phyloP scores from a whole-genome alignment of 371 early-diverging fungal species.

The Smittium mucronatum region DNA sequence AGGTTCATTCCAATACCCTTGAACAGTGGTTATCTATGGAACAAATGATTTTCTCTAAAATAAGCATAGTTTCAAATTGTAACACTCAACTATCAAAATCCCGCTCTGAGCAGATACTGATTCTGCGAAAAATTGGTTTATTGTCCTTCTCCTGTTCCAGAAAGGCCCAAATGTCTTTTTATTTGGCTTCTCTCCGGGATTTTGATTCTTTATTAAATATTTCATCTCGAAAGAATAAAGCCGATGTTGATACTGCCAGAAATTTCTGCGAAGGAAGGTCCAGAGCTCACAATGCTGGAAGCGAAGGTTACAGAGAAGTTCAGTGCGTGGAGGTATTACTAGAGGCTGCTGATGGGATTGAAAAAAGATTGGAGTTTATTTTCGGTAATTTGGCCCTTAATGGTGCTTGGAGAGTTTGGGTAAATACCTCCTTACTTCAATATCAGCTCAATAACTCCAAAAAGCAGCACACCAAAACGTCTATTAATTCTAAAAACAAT shows the following conservation, averaged over 20 bases:
- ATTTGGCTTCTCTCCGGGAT: neutral
- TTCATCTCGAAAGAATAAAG: neutral
- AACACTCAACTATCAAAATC: neutral
- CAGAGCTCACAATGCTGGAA: neutral
- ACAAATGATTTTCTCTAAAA: slow-evolving; percentile 6
- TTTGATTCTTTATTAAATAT: neutral
- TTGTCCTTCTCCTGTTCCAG: neutral
- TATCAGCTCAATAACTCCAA: no score
- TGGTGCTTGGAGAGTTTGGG: neutral
- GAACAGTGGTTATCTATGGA: slow-evolving; percentile 7
- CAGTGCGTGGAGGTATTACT: slow-evolving; percentile 11
- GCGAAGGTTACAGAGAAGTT: neutral
- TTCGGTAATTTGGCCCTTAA: slow-evolving; percentile 1
- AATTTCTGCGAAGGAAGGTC: neutral
- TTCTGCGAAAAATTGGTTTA: slow-evolving; percentile 1
- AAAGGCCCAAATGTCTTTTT: neutral
- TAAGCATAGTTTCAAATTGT: neutral
- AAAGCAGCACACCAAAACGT: no score
- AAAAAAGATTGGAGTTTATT: slow-evolving; percentile 7
- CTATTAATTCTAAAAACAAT: neutral
- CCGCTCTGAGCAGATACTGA: neutral
- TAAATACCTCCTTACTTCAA: neutral
- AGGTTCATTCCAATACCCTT: neutral
- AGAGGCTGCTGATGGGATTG: slow-evolving; percentile 2
- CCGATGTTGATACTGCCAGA: neutral